Base-by-base conservation (phyloP, 2,329 filamentous ascomycete genomes). In the Lachnellula willkommii region DNA sequence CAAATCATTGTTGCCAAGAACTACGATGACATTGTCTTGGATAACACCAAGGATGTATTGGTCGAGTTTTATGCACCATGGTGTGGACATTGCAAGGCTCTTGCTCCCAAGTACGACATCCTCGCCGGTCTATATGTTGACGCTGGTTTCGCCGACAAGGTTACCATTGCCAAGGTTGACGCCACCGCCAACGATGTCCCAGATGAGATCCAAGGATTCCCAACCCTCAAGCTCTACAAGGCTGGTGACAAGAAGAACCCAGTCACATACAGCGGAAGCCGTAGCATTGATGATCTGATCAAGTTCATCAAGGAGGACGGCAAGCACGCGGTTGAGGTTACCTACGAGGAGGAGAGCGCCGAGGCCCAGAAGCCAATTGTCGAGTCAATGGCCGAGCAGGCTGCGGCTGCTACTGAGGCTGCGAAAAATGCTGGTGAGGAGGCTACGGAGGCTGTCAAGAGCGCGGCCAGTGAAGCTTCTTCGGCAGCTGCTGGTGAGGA, bases 31-130 rank as follows among this genome's bases (percentile, higher is more conserved):
- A 77, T 97, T 65, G 92, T 99, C 69, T 82, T 96, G 54, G 88
- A 99, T 71, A 88, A 95, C 74, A 81, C 87, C 72, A 97, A 97
- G 87, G 94, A 99, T 74, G 94, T 99, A 57, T 83, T 99, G 65
- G 77, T 99, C 63, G 94, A 99, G 80, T 97, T 96, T 80, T 99
- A 99, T 79, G 94, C 94, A 58, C 94, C 94, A 63, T 99, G 94
- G 94, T 99, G 94, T 74, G 94, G 94, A 67, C 94, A 99, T 84
- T 99, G 94, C 90, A 97, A 97, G 84, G 92, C 85, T 74, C 87
- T 99, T 60, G 93, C 94, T 55, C 94, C 94, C 69, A 87, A 96
- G 75, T 99, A 96, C 75, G 94, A 99, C 62, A 90, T 96, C 74
- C 88, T 99, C 57, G 94, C 83, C 55, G 74, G 80, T 58, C 79